phyloP scores from a whole-genome alignment of 495 filamentous ascomycete genomes.

The Choiromyces venosus region DNA sequence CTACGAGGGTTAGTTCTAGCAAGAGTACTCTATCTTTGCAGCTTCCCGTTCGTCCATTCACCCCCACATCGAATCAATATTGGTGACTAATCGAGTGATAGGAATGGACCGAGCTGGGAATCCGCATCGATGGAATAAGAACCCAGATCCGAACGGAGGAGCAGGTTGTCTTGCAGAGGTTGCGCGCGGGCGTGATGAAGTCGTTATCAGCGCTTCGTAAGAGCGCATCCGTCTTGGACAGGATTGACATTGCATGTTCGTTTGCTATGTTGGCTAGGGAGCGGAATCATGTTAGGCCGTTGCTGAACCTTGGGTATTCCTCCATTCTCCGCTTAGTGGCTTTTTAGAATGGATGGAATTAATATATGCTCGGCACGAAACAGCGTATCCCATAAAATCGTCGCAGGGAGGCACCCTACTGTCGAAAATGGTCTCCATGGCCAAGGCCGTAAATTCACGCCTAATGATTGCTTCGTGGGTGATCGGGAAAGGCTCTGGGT shows the following conservation, averaged over 20 bases:
- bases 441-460: conserved; percentile 74
- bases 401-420: conserved; percentile 81
- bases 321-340: conserved; percentile 13
- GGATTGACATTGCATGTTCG: conserved; percentile 80
- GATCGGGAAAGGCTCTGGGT: conserved; percentile 69
- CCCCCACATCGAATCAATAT: neutral
- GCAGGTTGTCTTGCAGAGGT: conserved; percentile 60
- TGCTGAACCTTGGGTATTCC: conserved; percentile 53
- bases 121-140: conserved; percentile 63
- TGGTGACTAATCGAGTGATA: conserved; percentile 4
- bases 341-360: neutral
- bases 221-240: conserved; percentile 83
- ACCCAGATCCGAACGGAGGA: conserved; percentile 75
- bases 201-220: conserved; percentile 76
- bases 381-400: conserved; percentile 55
- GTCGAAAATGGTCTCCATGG: conserved; percentile 75
- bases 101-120: conserved; percentile 75
- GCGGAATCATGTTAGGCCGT: conserved; percentile 65
- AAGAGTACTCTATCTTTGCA: conserved; percentile 83
- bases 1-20: conserved; percentile 64
- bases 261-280: conserved; percentile 73
- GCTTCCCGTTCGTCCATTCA: conserved; percentile 47
- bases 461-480: conserved; percentile 80
- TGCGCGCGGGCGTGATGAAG: conserved; percentile 68
- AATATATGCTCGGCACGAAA: neutral